These are phyloP conservation scores for Lumnitzera littorea DNA, from an alignment of 345 rosid species.

Conservation along the genomic window DNA sequence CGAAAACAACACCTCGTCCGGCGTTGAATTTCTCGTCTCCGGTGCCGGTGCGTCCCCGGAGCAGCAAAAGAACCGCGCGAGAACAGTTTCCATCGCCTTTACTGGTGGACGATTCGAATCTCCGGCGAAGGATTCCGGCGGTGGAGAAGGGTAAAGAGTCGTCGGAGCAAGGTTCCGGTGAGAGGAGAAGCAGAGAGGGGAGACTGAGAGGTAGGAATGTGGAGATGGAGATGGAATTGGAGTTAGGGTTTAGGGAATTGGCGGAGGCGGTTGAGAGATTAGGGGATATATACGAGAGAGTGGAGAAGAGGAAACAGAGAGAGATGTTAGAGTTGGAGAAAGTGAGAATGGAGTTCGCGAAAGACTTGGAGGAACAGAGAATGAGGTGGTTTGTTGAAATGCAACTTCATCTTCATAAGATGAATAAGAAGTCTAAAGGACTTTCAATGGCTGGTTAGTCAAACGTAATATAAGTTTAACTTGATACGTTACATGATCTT, in stretches of 20 bases:
- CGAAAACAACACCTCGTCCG: too few species aligned
- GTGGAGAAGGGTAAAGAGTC: slow-evolving; percentile 17
- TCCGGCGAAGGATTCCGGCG: slow-evolving; percentile 2
- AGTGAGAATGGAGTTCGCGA: slow-evolving; percentile 42
- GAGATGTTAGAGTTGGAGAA: slow-evolving; percentile 50
- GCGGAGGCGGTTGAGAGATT: slow-evolving; percentile 37
- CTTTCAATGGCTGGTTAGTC: slow-evolving; percentile 17
- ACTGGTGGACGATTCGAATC: not conserved
- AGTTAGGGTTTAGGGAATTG: slow-evolving; percentile 22
- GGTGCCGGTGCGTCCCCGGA: slow-evolving; percentile 18
- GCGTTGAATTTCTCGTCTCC: slow-evolving; percentile 4
- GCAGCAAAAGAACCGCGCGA: slow-evolving; percentile 8
- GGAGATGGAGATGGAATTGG: slow-evolving; percentile 9
- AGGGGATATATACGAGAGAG: slow-evolving; percentile 38
- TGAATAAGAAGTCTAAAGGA: slow-evolving; percentile 24
- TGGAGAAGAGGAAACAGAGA: slow-evolving; percentile 38
- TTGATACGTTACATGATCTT: too few species aligned
- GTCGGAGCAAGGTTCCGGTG: slow-evolving; percentile 10
- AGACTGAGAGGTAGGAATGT: not conserved
- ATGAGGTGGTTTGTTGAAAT: slow-evolving; percentile 40
- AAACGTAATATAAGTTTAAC: not conserved
- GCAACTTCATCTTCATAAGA: slow-evolving; percentile 41
- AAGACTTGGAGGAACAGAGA: slow-evolving; percentile 48
- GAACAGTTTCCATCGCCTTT: not conserved
- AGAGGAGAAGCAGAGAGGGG: slow-evolving; percentile 2